These are phyloP conservation scores for Durotheca rogersii DNA, from an alignment of 495 filamentous ascomycete species.

Conservation along the genomic window DNA sequence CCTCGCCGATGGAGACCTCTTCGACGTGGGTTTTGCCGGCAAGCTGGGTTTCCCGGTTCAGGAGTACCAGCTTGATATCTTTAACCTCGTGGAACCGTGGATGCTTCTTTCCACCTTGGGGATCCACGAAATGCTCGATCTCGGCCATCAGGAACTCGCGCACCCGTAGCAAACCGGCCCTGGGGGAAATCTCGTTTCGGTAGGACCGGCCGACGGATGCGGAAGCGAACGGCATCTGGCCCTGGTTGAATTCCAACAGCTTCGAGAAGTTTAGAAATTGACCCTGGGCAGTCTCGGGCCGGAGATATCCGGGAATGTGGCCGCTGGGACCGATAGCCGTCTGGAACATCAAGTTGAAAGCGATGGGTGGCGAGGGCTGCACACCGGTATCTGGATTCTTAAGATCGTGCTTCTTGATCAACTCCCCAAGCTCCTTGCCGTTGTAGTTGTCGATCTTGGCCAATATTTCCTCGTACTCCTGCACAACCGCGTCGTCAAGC, in stretches of 20 bases:
- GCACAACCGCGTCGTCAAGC: constrained; percentile 64
- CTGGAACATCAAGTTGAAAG: constrained; percentile 81
- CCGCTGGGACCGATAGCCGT: constrained; percentile 70
- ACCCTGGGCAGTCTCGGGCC: constrained; percentile 74
- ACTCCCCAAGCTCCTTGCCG: constrained; percentile 64
- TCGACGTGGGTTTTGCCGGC: constrained; percentile 59
- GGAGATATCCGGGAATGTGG: constrained; percentile 60
- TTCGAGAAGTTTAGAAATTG: constrained; percentile 76
- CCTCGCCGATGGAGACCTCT: constrained; percentile 58
- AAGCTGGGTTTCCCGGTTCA: constrained; percentile 59
- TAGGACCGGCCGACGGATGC: constrained; percentile 78
- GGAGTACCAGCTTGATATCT: constrained; percentile 61
- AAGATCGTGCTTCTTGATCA: constrained; percentile 72
- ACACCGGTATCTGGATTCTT: constrained; percentile 63
- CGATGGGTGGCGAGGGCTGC: constrained; percentile 60
- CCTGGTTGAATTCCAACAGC: constrained; percentile 75
- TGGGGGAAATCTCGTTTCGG: constrained; percentile 77
- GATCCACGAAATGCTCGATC: constrained; percentile 80
- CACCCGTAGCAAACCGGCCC: constrained; percentile 71
- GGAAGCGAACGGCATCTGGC: constrained; percentile 73
- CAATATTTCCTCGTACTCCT: constrained; percentile 71
- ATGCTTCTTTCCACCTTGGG: constrained; percentile 69
- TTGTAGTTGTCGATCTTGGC: constrained; percentile 78
- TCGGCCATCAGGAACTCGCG: constrained; percentile 83
- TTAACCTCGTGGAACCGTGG: constrained; percentile 66